phyloP scores from a whole-genome alignment of 768 basidiomycete genomes.

The Kockovaella imperatae region DNA sequence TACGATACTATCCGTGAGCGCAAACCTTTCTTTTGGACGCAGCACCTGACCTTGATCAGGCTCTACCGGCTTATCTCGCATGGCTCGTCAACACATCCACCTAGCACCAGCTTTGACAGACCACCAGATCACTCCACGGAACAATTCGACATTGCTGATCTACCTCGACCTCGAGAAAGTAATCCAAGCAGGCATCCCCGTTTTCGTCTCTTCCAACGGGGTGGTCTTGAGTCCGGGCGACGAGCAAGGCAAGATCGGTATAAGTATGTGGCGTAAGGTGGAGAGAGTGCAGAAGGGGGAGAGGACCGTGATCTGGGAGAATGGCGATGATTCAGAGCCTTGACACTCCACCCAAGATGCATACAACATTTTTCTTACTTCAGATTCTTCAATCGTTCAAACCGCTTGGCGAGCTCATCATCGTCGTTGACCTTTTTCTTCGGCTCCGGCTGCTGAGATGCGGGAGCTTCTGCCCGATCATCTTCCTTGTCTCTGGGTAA shows the following conservation, averaged over 20 bases:
- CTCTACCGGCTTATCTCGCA: slow-evolving; percentile 65
- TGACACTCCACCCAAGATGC: neutral
- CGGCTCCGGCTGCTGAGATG: slow-evolving; percentile 5
- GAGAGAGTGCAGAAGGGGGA: slow-evolving; percentile 45
- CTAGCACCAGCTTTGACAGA: slow-evolving; percentile 66
- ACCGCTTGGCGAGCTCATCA: slow-evolving; percentile 65
- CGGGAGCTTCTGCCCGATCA: slow-evolving; percentile 22
- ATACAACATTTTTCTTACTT: slow-evolving; percentile 40
- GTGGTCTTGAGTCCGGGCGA: slow-evolving; percentile 81
- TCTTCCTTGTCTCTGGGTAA: slow-evolving; percentile 13
- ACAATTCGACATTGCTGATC: slow-evolving; percentile 67
- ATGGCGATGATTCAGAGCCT: slow-evolving; percentile 13
- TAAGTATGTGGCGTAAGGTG: slow-evolving; percentile 63
- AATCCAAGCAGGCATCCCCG: slow-evolving; percentile 42
- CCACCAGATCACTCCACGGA: slow-evolving; percentile 59
- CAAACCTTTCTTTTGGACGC: neutral
- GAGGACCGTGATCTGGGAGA: slow-evolving; percentile 18
- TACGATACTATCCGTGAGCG: slow-evolving; percentile 39
- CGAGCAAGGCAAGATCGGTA: slow-evolving; percentile 54
- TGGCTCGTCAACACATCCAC: slow-evolving; percentile 88
- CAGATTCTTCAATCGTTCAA: slow-evolving; percentile 78
- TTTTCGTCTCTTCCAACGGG: slow-evolving; percentile 75
- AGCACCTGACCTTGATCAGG: slow-evolving; percentile 49
- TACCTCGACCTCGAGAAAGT: slow-evolving; percentile 64
- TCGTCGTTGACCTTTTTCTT: slow-evolving; percentile 22